Evolutionary conservation across 1,284 basidiomycete species (phyloP).

Genomic region (Sphaerobolus stellatus): DNA sequence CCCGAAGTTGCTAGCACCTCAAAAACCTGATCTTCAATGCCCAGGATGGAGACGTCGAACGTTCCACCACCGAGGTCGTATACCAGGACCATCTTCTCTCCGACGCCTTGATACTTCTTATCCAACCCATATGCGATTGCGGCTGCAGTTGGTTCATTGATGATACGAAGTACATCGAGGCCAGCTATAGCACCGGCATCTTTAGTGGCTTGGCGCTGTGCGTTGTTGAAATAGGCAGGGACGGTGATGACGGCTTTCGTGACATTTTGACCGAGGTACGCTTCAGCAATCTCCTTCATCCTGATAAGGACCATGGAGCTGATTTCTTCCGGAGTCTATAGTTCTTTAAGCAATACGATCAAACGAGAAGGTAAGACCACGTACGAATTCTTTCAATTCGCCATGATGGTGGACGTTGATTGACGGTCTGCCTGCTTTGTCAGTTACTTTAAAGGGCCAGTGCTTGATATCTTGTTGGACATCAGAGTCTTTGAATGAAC

Average conservation of each 20-base stretch:
- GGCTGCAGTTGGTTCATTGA: conserved; percentile 98
- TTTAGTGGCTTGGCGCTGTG: conserved; percentile 98
- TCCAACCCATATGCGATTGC: conserved; percentile 98
- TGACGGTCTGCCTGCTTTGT: conserved; percentile 83
- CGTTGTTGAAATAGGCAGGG: conserved; percentile 99
- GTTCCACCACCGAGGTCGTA: conserved; percentile 99
- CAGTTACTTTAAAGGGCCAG: conserved; percentile 76
- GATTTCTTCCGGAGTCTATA: conserved; percentile 81
- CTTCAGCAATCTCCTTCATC: conserved; percentile 99
- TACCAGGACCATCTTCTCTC: conserved; percentile 94
- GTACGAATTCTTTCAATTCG: conserved; percentile 80
- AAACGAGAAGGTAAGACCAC: conserved; percentile 26
- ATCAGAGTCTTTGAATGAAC: conserved; percentile 79
- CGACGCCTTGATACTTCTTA: conserved; percentile 75
- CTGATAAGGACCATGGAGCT: conserved; percentile 94
- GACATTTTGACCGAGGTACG: conserved; percentile 95
- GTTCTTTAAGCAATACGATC: conserved; percentile 10
- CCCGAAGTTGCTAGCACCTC: conserved; percentile 97
- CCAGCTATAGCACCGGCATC: conserved; percentile 97
- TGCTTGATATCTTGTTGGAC: conserved; percentile 78
- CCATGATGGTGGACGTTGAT: conserved; percentile 86
- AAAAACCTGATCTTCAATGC: conserved; percentile 97
- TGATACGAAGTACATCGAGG: conserved; percentile 94
- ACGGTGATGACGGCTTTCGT: conserved; percentile 98
- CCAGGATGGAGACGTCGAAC: conserved; percentile 97